Percentiles rank a stretch among this genome's conserved stretches.
These are phyloP conservation scores for Plantago coronopus DNA, from an alignment of 305 asterid genomes.

Conservation along the genomic window DNA sequence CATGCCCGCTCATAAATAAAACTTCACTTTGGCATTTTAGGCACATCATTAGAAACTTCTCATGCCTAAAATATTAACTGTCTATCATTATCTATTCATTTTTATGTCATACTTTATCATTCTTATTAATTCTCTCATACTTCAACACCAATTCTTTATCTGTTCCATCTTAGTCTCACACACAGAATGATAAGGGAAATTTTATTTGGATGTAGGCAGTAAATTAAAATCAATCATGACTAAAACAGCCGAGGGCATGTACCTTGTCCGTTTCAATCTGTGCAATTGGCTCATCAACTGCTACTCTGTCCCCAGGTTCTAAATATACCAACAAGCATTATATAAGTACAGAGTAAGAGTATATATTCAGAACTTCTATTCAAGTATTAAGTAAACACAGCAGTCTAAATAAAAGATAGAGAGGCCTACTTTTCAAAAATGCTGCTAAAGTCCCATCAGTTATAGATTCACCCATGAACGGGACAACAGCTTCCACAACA, in stretches of 20 bases:
- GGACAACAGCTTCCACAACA: slow-evolving; percentile 86
- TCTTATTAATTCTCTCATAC: no score
- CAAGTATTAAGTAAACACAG: slow-evolving; percentile 8
- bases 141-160: no score
- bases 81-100: no score
- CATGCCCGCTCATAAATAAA: no score
- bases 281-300: slow-evolving; percentile 89
- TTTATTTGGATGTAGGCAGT: no score
- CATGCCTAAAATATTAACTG: not conserved
- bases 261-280: slow-evolving; percentile 99
- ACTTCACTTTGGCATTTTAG: no score
- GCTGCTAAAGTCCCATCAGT: slow-evolving; percentile 89
- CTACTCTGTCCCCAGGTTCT: slow-evolving; percentile 95
- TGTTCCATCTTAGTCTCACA: no score
- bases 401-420: slow-evolving; percentile 4
- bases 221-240: no score
- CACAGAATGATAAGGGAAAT: no score
- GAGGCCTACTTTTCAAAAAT: slow-evolving; percentile 81
- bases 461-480: slow-evolving; percentile 97
- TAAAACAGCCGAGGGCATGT: not conserved
- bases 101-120: no score
- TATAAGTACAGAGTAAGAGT: slow-evolving; percentile 17
- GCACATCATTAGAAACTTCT: no score
- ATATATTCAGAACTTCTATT: slow-evolving; percentile 12
- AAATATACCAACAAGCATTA: slow-evolving; percentile 28